These are phyloP conservation scores for Cyclaneusma minus DNA, from an alignment of 2,329 filamentous ascomycete genomes.

Conservation along the genomic window DNA sequence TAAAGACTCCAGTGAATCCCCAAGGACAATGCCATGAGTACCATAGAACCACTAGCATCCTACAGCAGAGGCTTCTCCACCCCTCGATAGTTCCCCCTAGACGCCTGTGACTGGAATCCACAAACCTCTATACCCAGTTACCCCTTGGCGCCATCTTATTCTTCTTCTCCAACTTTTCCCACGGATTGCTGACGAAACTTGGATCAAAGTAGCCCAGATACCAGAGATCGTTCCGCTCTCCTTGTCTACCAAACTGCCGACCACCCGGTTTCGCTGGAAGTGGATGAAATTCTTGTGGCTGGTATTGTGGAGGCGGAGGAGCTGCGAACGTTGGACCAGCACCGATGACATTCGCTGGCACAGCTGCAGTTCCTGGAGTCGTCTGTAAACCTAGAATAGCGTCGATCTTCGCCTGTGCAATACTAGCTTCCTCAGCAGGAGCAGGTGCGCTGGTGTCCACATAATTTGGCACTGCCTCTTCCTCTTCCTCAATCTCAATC, in stretches of 20 bases:
- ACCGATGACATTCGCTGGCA: no score
- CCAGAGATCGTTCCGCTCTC: slow-evolving; percentile 33
- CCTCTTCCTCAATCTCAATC: slow-evolving; percentile 7
- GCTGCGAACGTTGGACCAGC: no score
- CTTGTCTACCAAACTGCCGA: slow-evolving; percentile 14
- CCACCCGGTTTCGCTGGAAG: no score
- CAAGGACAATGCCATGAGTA: no score
- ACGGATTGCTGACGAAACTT: slow-evolving; percentile 57
- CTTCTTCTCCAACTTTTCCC: slow-evolving; percentile 39
- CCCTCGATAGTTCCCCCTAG: no score
- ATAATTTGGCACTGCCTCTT: slow-evolving; percentile 8
- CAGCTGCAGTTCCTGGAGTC: background rate
- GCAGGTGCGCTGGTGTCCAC: slow-evolving; percentile 12
- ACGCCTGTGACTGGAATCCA: background rate
- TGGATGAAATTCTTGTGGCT: no score
- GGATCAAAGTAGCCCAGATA: slow-evolving; percentile 56
- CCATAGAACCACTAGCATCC: no score
- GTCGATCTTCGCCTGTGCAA: slow-evolving; percentile 14
- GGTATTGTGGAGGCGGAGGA: slow-evolving; percentile 1
- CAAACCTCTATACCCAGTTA: slow-evolving; percentile 24
- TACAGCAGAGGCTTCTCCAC: no score
- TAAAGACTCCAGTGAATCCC: no score
- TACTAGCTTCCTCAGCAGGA: slow-evolving; percentile 7
- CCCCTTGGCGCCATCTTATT: slow-evolving; percentile 27
- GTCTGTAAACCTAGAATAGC: slow-evolving; percentile 10